Conservation (phyloP, 345 rosid species). For the Euphorbia peplus region DNA sequence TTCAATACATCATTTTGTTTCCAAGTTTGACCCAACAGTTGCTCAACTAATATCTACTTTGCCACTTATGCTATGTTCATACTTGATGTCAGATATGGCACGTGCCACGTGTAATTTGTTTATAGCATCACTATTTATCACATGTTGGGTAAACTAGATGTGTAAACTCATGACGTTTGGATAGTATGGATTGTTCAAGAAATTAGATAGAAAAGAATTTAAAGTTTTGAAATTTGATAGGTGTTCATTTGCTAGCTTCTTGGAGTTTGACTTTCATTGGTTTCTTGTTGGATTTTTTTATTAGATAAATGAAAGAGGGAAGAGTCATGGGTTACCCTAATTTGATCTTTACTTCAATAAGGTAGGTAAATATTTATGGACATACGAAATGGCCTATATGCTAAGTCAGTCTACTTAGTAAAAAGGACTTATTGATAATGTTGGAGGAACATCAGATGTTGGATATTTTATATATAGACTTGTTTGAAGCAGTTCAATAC, state of each 20-base stretch:
- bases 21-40: not conserved
- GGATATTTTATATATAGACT: no score
- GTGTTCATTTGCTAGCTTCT: not conserved
- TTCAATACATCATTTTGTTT: no score
- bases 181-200: no score
- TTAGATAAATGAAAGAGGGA: no score
- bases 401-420: no score
- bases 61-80: slow-evolving; percentile 1
- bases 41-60: not conserved
- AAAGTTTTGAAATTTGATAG: not conserved
- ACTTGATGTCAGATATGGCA: not conserved
- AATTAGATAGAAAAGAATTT: no score
- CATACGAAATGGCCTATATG: not conserved
- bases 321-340: not conserved
- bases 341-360: not conserved
- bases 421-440: no score
- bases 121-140: not conserved
- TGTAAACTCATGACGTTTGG: not conserved
- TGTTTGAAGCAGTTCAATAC: no score
- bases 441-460: no score
- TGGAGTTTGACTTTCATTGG: not conserved
- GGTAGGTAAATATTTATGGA: not conserved
- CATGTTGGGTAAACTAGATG: not conserved
- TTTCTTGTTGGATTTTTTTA: not conserved
- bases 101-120: not conserved